Evolutionary conservation across 2,329 filamentous ascomycete genomes (phyloP), one percentile per base, ranked within the genome.

Genomic region (Colletotrichum coccodes): DNA sequence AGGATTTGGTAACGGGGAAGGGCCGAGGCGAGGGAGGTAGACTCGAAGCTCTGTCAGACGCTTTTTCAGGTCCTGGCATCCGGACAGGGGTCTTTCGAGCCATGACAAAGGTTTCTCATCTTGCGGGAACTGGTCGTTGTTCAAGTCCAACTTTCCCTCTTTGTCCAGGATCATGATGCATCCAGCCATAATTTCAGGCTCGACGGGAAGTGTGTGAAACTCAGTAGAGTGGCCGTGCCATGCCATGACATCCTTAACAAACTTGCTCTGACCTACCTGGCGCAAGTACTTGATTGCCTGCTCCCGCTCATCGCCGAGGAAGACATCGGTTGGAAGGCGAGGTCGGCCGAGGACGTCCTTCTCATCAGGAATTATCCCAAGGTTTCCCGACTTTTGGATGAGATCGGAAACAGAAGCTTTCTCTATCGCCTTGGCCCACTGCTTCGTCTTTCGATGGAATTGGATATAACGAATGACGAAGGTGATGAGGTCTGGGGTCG

Each of bases 161-260:
- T 46, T 47, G n/a, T 58, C 42, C 23, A 58, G 28, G 4, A 32
- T 50, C 18, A 49, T 9, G 2, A 49, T n/a, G 26, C 54, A 60
- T 7, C 11, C 11, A 18, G 26, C 40, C 4, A 77, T 30, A 8
- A 78, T 66, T 8, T 73, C 72, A 49, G 68, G 63, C 21, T 77
- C 72, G 1, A 78, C 70, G 5, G 68, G 38, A 14, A 79, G 38
- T 6, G 64, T 61, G 11, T 78, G 44, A 52, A 79, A 79, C 26
- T 72, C 73, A 9, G 49, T 50, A 0, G 60, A 60, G 1, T 52
- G 58, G 1, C 70, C 67, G 7, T 61, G 54, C 64, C 72, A 76
- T 5, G 36, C 32, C 3, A 71, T 16, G 14, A 79, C 69, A 3
- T 60, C 44, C 0, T 30, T n/a, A 1, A 62, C 40, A 14, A 73